These are phyloP conservation scores for Beta lomatogona DNA, from an alignment of 179 eudicot genomes.

Conservation along the genomic window DNA sequence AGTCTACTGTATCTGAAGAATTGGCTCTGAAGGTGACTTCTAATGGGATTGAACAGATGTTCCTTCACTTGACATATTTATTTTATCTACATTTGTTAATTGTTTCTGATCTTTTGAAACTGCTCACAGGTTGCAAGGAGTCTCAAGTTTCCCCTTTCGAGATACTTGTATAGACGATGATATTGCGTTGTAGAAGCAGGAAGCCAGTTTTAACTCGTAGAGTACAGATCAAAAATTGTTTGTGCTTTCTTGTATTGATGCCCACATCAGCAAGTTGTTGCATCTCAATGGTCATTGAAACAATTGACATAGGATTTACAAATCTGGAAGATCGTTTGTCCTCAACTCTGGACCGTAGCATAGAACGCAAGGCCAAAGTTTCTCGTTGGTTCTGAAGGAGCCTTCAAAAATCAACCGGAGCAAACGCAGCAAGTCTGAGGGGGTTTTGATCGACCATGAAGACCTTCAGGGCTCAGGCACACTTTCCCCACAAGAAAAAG, in stretches of 20 bases:
- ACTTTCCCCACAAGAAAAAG: too few relatives aligned
- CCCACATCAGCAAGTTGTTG: background rate
- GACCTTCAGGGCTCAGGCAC: too few relatives aligned
- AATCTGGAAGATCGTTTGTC: background rate
- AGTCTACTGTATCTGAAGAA: conserved; percentile 80
- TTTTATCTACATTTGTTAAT: background rate
- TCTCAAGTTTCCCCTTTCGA: conserved; percentile 83
- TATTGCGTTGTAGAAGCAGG: background rate
- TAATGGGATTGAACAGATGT: background rate
- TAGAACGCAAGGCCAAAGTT: background rate
- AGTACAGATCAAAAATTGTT: background rate
- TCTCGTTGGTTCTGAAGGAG: too few relatives aligned
- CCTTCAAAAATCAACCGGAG: too few relatives aligned
- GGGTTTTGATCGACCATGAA: too few relatives aligned
- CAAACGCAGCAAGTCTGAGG: too few relatives aligned
- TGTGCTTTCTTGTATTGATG: background rate
- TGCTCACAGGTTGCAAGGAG: conserved; percentile 77
- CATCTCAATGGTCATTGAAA: background rate
- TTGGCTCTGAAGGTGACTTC: conserved; percentile 74
- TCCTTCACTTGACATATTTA: background rate
- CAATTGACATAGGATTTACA: background rate
- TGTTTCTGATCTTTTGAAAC: conserved; percentile 21
- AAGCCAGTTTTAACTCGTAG: background rate
- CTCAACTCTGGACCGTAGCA: background rate
- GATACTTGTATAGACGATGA: conserved; percentile 69